Evolutionary conservation across 2,329 filamentous ascomycete species (phyloP).

Genomic region (Ophiostoma sp.): DNA sequence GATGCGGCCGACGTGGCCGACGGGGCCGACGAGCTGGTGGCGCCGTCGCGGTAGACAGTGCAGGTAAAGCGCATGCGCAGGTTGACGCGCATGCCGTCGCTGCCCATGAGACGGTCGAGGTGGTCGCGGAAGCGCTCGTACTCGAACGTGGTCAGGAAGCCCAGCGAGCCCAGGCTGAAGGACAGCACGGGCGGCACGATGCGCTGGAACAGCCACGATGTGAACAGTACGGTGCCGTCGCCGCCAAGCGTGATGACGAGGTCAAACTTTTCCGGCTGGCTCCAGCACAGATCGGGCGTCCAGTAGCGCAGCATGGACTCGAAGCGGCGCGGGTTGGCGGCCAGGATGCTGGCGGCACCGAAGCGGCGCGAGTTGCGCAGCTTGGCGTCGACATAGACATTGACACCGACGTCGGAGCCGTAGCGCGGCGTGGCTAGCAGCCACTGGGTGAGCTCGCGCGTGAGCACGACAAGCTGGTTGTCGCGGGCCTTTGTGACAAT

Average conservation of each 20-base stretch:
- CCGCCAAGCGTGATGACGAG: constrained; percentile 83
- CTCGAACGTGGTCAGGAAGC: constrained; percentile 84
- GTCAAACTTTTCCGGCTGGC: constrained; percentile 89
- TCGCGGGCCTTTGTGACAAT: constrained; percentile 97
- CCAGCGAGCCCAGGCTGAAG: constrained; percentile 77
- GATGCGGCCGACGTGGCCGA: constrained; percentile 38
- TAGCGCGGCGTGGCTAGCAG: constrained; percentile 84
- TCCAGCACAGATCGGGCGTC: constrained; percentile 95
- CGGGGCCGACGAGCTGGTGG: constrained; percentile 29
- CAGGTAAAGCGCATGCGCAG: constrained; percentile 98
- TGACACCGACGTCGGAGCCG: constrained; percentile 82
- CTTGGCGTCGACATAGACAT: constrained; percentile 97
- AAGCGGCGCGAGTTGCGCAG: constrained; percentile 84
- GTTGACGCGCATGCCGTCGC: constrained; percentile 93
- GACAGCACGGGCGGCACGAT: constrained; percentile 80
- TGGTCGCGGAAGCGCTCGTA: constrained; percentile 85
- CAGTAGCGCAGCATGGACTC: constrained; percentile 86
- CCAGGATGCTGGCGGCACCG: constrained; percentile 65
- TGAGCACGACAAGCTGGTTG: constrained; percentile 85
- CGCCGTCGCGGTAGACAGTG: constrained; percentile 77
- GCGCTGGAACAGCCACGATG: constrained; percentile 87
- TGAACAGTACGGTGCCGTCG: constrained; percentile 82
- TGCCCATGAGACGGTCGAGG: constrained; percentile 84
- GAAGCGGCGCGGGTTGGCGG: constrained; percentile 68
- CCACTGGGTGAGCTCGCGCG: constrained; percentile 82